These are phyloP conservation scores for Colletotrichum sansevieriae DNA, from an alignment of 2,329 filamentous ascomycete species.

Conservation along the genomic window DNA sequence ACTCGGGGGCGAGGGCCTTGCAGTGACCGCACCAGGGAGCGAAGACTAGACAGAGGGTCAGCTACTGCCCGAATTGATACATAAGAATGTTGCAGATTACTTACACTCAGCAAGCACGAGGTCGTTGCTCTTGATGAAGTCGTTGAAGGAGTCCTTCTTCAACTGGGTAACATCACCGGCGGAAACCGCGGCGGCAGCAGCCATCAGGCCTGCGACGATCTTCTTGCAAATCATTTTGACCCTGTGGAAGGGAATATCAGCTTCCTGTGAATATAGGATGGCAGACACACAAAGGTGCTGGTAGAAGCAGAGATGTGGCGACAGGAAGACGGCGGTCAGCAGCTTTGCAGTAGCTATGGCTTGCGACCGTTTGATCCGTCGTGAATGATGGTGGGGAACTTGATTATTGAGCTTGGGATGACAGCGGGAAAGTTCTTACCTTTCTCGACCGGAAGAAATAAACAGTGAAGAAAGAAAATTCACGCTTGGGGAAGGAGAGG, in stretches of 20 bases:
- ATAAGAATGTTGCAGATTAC: constrained; percentile 48
- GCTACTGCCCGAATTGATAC: constrained; percentile 44
- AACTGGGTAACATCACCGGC: constrained; percentile 85
- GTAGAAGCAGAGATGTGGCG: neutral
- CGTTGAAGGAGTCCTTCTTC: constrained; percentile 87
- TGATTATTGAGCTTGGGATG: neutral
- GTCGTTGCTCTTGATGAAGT: constrained; percentile 87
- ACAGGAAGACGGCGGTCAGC: neutral
- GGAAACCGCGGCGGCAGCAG: constrained; percentile 68
- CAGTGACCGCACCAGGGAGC: constrained; percentile 98
- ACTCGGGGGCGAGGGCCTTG: constrained; percentile 96
- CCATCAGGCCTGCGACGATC: constrained; percentile 67
- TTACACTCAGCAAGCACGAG: constrained; percentile 95
- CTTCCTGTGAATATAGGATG: neutral
- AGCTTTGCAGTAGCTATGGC: constrained; percentile 20
- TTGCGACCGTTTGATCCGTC: constrained; percentile 16
- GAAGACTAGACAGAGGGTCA: constrained; percentile 75
- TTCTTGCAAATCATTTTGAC: constrained; percentile 63
- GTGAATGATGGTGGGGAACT: neutral
- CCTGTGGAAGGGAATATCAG: constrained; percentile 25
- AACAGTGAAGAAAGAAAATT: constrained; percentile 37
- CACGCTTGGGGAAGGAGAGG: constrained; percentile 29
- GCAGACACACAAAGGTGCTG: neutral
- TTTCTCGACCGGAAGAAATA: constrained; percentile 38
- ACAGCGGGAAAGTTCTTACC: constrained; percentile 15